Evolutionary conservation across 306 rosid genomes (phyloP).

Genomic region (Calophaca sinica): DNA sequence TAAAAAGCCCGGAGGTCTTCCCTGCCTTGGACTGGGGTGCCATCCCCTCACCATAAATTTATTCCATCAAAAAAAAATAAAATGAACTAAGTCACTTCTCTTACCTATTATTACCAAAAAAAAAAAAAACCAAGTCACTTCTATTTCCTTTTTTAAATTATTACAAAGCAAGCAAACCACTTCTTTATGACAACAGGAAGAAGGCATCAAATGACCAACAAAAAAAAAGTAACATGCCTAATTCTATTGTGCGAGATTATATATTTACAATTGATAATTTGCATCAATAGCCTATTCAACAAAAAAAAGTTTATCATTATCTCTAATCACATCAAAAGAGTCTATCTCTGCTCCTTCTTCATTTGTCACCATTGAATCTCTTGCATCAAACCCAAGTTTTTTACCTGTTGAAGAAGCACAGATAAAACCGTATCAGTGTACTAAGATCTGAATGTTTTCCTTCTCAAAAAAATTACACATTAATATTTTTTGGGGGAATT

Average conservation of each 20-base stretch:
- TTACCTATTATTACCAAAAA: too few relatives aligned
- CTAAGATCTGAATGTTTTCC: not conserved
- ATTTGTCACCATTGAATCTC: slow-evolving; percentile 60
- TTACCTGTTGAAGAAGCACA: slow-evolving; percentile 60
- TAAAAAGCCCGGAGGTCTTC: too few relatives aligned
- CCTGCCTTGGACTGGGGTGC: too few relatives aligned
- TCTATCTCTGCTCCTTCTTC: slow-evolving; percentile 86
- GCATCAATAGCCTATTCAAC: slow-evolving; percentile 47
- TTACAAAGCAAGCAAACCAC: slow-evolving; percentile 4
- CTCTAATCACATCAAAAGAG: slow-evolving; percentile 79
- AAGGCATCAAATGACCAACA: slow-evolving; percentile 18
- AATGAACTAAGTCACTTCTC: too few relatives aligned
- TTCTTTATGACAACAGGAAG: not conserved
- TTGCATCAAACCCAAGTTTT: slow-evolving; percentile 68
- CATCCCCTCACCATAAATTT: too few relatives aligned
- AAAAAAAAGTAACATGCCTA: not conserved
- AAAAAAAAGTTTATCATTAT: slow-evolving; percentile 78
- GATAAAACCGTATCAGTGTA: slow-evolving; percentile 3
- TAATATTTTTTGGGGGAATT: not conserved
- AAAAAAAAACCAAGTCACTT: too few relatives aligned
- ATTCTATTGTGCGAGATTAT: slow-evolving; percentile 7
- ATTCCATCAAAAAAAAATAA: too few relatives aligned
- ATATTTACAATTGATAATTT: slow-evolving; percentile 38
- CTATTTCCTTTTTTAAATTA: too few relatives aligned
- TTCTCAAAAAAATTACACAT: not conserved